Base-by-base conservation (phyloP, 1,284 basidiomycete genomes). In the Moesziomyces sp. region DNA sequence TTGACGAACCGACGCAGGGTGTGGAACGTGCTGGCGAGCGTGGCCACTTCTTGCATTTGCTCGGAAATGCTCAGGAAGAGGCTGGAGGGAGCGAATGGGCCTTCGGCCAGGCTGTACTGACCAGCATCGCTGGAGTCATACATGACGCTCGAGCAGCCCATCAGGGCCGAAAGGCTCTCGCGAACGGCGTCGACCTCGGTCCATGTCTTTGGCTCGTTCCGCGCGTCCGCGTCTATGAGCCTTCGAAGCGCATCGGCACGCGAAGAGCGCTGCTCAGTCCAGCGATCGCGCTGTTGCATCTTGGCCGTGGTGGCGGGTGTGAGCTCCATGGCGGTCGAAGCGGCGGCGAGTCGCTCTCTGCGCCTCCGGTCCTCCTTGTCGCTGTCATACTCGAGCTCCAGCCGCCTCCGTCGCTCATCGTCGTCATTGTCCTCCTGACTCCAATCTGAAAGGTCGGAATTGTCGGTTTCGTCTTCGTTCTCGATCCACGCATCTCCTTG, bases 391-490 rank as follows among this genome's bases (percentile, higher is more conserved):
- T 52, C 66, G n/a, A 58, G 38, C 28, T 62, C 59, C 1, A 58
- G 13, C 13, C 46, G 28, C 9, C 19, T 18, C 10, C 50, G 47
- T 43, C 47, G 47, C 40, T 62, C 66, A 16, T 69, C 59, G n/a
- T 67, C 71, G 5, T 61, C 54, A 21, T 67, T 61, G 5, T 61
- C 54, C 19, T 61, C 61, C 7, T 57, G 42, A 19, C 65, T 68
- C 72, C 72, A 74, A 23, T 62, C 62, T 19, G 72, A 74, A 14
- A 74, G 57, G 10, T 74, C 66, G 6, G 62, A 70, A 10, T 33
- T 45, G 35, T 63, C 42, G 28, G 63, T 51, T 0, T 66, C 53
- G 11, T 19, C n/a, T 5, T 16, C 54, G 1, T 56, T 30, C 1
- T 61, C 66, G 18, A 45, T 33, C 65, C 62, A 68, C 7, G 42